Percentiles rank a stretch among this genome's conserved stretches.
phyloP scores from a whole-genome alignment of 352 stramenopile species.

The Blastocystis sp. region DNA sequence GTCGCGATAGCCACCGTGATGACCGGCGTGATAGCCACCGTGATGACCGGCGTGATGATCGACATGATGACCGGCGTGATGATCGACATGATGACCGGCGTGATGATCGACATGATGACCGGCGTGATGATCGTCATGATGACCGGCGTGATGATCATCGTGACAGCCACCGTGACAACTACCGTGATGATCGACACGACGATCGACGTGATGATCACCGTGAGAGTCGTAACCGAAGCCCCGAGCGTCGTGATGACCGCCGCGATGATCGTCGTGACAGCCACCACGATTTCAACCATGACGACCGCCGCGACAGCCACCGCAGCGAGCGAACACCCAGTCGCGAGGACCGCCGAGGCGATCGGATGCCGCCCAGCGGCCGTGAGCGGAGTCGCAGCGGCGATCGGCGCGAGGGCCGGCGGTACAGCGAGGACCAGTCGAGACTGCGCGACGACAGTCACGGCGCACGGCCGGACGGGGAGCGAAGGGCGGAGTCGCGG shows the following conservation, averaged over 20 bases:
- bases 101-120: neutral
- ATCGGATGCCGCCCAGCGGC: neutral
- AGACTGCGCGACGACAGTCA: too few species aligned
- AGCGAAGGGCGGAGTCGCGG: too few species aligned
- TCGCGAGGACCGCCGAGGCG: neutral
- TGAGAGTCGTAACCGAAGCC: neutral
- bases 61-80: neutral
- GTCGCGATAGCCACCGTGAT: neutral
- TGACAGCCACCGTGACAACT: too few species aligned
- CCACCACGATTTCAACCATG: neutral
- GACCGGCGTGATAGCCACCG: neutral
- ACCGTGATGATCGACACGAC: neutral
- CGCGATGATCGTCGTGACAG: neutral
- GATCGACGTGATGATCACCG: neutral
- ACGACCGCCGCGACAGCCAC: neutral
- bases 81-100: neutral
- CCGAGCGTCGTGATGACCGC: neutral
- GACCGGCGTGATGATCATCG: too few species aligned
- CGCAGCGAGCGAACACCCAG: neutral
- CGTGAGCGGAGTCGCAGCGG: neutral
- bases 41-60: neutral
- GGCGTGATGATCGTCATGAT: neutral
- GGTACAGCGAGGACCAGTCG: too few species aligned
- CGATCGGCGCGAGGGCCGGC: neutral
- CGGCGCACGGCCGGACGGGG: too few species aligned